Evolutionary conservation across 805 yeast genomes (phyloP), one percentile per base, ranked within the genome.

Genomic region (Candida pseudoglaebosa): DNA sequence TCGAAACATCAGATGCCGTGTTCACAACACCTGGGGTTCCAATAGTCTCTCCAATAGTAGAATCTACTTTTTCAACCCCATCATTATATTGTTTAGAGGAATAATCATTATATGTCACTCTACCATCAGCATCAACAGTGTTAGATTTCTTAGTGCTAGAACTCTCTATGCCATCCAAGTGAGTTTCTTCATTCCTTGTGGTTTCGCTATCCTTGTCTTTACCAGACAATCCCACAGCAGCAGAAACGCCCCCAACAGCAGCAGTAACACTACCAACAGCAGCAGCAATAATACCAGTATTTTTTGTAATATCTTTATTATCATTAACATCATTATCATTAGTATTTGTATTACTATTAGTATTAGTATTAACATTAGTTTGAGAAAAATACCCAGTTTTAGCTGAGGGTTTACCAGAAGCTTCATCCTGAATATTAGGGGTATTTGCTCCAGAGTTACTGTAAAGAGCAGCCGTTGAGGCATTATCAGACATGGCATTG

Each of bases 391-490:
- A 26, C 15, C 13, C 29, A n/a, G 29, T 26, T 5, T 26, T n/a
- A 10, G 16, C 20, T 6, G 35, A 20, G 9, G 26, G 9, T 10
- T n/a, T 21, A 4, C 28, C 28, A 9, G 15, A 12, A 8, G 36
- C 16, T 7, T 6, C n/a, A 10, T 12, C 22, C 9, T 17, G 15
- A 9, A n/a, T n/a, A 22, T 21, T 16, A n/a, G 36, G 36, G 7
- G 36, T 20, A 16, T 19, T 21, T 33, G 20, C 36, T 22, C 24
- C 22, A 4, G 36, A 20, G n/a, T 21, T 18, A n/a, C 36, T 16
- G 20, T 31, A 20, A 29, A 39, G 22, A 8, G 42, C 44, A 20
- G 32, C 36, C n/a, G 42, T 34, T 3, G 45, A 44, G 31, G 44
- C 44, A 30, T 42, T 39, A 16, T 37, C 36, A 12, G 16, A 24